phyloP scores from a whole-genome alignment of 78 protist genomes.

The Corallochytrium limacisporum region DNA sequence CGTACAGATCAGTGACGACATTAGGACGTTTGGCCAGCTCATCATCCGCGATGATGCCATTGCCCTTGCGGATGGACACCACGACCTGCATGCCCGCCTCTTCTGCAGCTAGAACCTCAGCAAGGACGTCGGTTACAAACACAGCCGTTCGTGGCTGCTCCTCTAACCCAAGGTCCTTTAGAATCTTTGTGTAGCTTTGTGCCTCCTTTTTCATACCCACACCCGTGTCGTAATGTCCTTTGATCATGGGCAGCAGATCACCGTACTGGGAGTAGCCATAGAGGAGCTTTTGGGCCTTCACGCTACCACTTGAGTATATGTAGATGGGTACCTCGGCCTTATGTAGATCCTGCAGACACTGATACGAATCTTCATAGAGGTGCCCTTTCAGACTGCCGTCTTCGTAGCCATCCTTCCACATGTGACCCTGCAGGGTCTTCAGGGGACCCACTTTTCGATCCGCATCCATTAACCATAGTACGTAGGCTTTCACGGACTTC shows the following conservation, averaged over 20 bases:
- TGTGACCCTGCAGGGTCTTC: conserved; percentile 65
- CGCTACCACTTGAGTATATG: conserved; percentile 55
- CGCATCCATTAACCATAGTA: conserved; percentile 23
- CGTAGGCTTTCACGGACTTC: conserved; percentile 6
- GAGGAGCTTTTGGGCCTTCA: conserved; percentile 64
- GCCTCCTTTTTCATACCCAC: too few relatives aligned
- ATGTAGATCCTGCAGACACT: conserved; percentile 22
- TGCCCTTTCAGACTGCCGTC: conserved; percentile 25
- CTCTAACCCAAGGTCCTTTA: too few relatives aligned
- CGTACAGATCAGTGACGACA: too few relatives aligned
- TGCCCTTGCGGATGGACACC: too few relatives aligned
- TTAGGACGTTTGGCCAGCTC: too few relatives aligned
- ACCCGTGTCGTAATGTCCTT: too few relatives aligned
- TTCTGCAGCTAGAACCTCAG: too few relatives aligned
- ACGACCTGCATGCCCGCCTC: too few relatives aligned
- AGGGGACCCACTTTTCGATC: conserved; percentile 60
- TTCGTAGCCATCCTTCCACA: conserved; percentile 58
- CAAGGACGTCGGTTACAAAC: too few relatives aligned
- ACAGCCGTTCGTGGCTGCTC: too few relatives aligned
- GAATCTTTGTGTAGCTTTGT: too few relatives aligned
- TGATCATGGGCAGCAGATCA: conserved; percentile 27
- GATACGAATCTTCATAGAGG: conserved; percentile 52
- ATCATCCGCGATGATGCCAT: too few relatives aligned
- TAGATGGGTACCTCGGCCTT: conserved; percentile 2
- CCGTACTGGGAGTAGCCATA: conserved; percentile 31